A percentile compares a stretch with the other conserved stretches of the same genome.
phyloP scores from a whole-genome alignment of 441 rosid genomes.

The Brassica balearica region DNA sequence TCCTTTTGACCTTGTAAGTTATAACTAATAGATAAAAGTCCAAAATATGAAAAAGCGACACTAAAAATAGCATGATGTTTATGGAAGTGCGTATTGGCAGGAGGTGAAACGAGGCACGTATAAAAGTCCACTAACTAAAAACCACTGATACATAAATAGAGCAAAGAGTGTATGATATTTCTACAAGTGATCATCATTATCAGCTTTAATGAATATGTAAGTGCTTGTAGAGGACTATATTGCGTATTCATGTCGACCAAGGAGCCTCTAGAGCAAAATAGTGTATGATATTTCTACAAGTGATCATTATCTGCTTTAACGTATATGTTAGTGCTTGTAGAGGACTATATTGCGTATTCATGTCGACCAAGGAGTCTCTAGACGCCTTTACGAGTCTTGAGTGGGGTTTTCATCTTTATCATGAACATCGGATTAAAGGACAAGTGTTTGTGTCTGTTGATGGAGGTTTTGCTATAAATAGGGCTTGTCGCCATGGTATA shows the following conservation, averaged over 20 bases:
- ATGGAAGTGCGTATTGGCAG: constrained; percentile 32
- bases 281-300: constrained; percentile 35
- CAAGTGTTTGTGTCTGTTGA: constrained; percentile 9
- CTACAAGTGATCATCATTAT: constrained; percentile 33
- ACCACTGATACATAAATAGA: constrained; percentile 21
- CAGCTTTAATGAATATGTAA: constrained; percentile 30
- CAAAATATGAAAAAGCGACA: not conserved
- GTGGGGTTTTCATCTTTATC: constrained; percentile 24
- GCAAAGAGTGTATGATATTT: constrained; percentile 31
- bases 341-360: constrained; percentile 37
- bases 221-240: constrained; percentile 39
- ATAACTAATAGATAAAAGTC: not conserved
- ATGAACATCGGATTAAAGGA: constrained; percentile 15
- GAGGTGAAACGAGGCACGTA: constrained; percentile 32
- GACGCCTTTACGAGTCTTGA: constrained; percentile 35
- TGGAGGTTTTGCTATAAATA: constrained; percentile 34
- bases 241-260: constrained; percentile 41
- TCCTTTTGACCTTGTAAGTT: constrained; percentile 22
- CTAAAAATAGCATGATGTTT: constrained; percentile 29
- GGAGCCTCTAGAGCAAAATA: constrained; percentile 12
- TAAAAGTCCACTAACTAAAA: constrained; percentile 28
- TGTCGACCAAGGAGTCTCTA: constrained; percentile 40
- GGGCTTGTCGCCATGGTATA: constrained; percentile 12
- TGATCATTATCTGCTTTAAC: constrained; percentile 31
- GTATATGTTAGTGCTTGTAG: constrained; percentile 32